These are phyloP conservation scores for Penicillium chermesinum DNA, from an alignment of 495 filamentous ascomycete genomes.

Conservation along the genomic window DNA sequence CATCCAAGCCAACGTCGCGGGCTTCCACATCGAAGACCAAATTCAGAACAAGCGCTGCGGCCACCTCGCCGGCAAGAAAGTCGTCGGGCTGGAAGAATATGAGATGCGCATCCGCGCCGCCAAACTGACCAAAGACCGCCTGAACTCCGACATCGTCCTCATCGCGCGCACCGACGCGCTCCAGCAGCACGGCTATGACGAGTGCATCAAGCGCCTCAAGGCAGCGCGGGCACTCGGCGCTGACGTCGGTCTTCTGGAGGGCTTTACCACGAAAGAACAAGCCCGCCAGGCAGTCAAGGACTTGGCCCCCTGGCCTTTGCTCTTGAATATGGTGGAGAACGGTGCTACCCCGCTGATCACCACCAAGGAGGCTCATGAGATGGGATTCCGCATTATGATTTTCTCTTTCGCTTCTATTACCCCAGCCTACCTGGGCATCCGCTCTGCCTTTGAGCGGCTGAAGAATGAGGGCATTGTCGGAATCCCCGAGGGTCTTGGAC, in stretches of 20 bases:
- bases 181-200: constrained; percentile 59
- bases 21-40: constrained; percentile 69
- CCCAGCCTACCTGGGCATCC: constrained; percentile 50
- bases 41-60: constrained; percentile 62
- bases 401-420: constrained; percentile 50
- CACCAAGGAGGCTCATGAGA: constrained; percentile 49
- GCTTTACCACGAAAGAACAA: constrained; percentile 52
- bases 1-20: constrained; percentile 62
- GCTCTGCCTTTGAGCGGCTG: constrained; percentile 38
- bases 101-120: constrained; percentile 52
- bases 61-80: constrained; percentile 56
- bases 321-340: constrained; percentile 61
- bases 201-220: constrained; percentile 50
- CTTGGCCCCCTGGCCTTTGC: constrained; percentile 52
- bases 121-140: constrained; percentile 41
- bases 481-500: constrained; percentile 40
- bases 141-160: constrained; percentile 56
- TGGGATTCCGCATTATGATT: constrained; percentile 63
- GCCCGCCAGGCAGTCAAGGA: constrained; percentile 47
- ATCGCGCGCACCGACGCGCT: constrained; percentile 66
- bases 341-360: constrained; percentile 55
- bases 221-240: constrained; percentile 54
- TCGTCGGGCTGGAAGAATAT: constrained; percentile 51
- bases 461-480: constrained; percentile 47
- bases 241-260: constrained; percentile 63